These are phyloP conservation scores for Yamadazyma taylorii DNA, from an alignment of 1,139 yeast genomes.

Conservation along the genomic window DNA sequence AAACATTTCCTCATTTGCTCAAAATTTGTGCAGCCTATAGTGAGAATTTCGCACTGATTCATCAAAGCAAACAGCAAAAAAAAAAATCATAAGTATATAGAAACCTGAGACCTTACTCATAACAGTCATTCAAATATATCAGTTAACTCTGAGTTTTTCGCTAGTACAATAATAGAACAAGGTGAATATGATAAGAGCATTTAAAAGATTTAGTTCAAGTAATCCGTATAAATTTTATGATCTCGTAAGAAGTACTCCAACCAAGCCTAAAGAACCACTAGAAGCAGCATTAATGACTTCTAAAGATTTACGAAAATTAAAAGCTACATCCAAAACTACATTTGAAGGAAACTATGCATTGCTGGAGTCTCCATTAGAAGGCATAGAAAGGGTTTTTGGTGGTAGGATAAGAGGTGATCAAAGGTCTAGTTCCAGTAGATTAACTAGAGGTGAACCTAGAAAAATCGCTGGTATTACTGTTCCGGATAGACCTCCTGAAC, in stretches of 20 bases:
- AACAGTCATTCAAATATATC: too few species aligned
- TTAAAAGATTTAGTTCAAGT: neutral
- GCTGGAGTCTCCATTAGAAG: conserved; percentile 44
- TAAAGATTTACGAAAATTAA: conserved; percentile 21
- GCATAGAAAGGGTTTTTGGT: conserved; percentile 55
- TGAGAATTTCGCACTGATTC: too few species aligned
- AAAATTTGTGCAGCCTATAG: too few species aligned
- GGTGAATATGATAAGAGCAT: neutral
- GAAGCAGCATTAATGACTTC: conserved; percentile 31
- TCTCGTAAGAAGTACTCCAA: conserved; percentile 34
- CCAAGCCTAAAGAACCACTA: conserved; percentile 27
- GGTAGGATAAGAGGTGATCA: conserved; percentile 58
- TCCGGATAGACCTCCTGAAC: conserved; percentile 80
- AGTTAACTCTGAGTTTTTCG: too few species aligned
- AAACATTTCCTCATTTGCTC: too few species aligned
- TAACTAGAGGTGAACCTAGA: conserved; percentile 40
- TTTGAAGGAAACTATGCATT: conserved; percentile 50
- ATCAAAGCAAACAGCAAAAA: too few species aligned
- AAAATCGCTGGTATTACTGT: conserved; percentile 72
- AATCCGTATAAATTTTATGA: conserved; percentile 32
- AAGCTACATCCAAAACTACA: conserved; percentile 22
- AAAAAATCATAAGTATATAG: too few species aligned
- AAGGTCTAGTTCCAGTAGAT: conserved; percentile 51
- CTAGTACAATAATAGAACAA: too few species aligned
- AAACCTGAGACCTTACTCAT: too few species aligned